phyloP scores from a whole-genome alignment of 306 rosid genomes.

The Vigna hirtella region DNA sequence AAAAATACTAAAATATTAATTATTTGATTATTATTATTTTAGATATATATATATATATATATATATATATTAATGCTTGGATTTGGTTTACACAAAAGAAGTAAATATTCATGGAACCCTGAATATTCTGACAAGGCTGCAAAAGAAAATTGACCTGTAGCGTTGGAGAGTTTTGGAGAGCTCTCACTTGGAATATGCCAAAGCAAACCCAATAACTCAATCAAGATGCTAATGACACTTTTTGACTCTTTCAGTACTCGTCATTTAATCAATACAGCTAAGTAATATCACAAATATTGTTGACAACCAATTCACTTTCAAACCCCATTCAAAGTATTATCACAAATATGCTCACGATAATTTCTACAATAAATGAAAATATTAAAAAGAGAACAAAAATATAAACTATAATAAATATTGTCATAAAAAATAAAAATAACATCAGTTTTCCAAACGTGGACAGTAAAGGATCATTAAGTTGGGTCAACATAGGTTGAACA shows the following conservation, averaged over 20 bases:
- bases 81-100: no score
- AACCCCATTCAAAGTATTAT: background rate
- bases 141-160: no score
- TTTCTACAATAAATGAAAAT: background rate
- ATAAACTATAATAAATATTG: background rate
- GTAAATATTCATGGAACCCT: no score
- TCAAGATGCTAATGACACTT: background rate
- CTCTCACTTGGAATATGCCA: background rate
- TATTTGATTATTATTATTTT: no score
- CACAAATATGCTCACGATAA: background rate
- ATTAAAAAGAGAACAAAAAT: background rate
- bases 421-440: background rate
- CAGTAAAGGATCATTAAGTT: background rate
- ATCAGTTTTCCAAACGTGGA: background rate
- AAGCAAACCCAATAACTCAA: no score
- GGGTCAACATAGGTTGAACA: background rate
- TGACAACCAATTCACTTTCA: background rate
- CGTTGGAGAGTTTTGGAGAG: background rate
- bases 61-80: no score
- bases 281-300: background rate
- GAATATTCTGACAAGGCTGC: no score
- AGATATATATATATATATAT: no score
- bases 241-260: background rate
- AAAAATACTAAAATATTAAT: no score
- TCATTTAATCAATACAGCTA: background rate